A percentile compares a stretch with the other conserved stretches of the same genome.
These are phyloP conservation scores for Lactarius vividus DNA, from an alignment of 768 basidiomycete species.

Conservation along the genomic window DNA sequence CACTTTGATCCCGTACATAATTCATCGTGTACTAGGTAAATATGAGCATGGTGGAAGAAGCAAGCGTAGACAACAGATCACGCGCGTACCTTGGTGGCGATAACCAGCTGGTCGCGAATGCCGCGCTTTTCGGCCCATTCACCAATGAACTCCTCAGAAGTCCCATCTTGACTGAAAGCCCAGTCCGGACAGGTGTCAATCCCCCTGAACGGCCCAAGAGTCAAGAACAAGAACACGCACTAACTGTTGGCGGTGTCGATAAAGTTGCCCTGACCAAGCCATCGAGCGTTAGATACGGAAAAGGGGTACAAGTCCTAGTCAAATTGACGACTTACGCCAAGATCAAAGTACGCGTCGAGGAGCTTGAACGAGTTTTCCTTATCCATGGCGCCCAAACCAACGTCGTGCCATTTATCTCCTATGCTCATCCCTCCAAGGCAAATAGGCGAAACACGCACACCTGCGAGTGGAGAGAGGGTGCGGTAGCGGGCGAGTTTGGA, in stretches of 20 bases:
- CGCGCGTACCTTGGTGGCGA: constrained; percentile 30
- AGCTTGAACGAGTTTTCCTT: constrained; percentile 40
- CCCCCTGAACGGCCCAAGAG: neutral
- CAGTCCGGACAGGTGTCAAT: neutral
- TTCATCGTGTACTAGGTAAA: constrained; percentile 31
- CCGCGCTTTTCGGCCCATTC: constrained; percentile 41
- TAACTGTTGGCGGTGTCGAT: constrained; percentile 40
- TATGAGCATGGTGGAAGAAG: neutral
- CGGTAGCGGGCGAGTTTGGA: constrained; percentile 35
- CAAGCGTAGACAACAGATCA: neutral
- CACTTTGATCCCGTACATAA: constrained; percentile 27
- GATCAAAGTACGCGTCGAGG: constrained; percentile 39
- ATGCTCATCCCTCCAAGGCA: constrained; percentile 40
- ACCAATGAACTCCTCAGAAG: constrained; percentile 39
- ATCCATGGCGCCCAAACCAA: constrained; percentile 36
- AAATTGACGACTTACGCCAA: constrained; percentile 28
- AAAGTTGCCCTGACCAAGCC: constrained; percentile 31
- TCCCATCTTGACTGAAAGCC: constrained; percentile 28
- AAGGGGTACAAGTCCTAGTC: neutral
- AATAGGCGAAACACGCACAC: constrained; percentile 40
- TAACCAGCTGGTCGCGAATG: constrained; percentile 40
- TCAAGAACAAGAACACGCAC: constrained; percentile 21
- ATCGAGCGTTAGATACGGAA: neutral
- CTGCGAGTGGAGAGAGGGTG: constrained; percentile 36
- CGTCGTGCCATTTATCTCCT: constrained; percentile 39